Base-by-base conservation (phyloP, 2,329 filamentous ascomycete genomes). In the Macrophomina tecta region DNA sequence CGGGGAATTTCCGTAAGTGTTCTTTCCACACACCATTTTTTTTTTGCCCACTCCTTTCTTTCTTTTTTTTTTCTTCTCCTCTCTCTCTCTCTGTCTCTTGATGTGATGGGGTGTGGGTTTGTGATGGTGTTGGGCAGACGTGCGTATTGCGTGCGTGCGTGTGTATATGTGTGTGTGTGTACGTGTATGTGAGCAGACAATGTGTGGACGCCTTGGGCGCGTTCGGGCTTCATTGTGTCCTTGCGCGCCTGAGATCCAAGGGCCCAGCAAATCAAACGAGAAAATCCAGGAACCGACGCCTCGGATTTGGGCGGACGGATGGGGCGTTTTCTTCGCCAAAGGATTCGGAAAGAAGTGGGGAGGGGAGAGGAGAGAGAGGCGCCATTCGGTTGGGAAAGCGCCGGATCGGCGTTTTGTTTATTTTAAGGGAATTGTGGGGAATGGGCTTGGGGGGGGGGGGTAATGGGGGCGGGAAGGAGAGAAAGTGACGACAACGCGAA, bases 1-100 rank as follows among this genome's bases (percentile, higher is more conserved):
- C 61, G 23, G 61, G 61, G 23, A 64, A 64, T 23, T 64, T 64
- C 48, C 34, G 61, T 64, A 40, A 64, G 61, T 48, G 48, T 61
- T n/a, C 14, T 48, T 48, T 28, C 14, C 9, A 6, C 12, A 14
- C n/a, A 18, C 30, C 1, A 11, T 12, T 11, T 12, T 3, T 16
- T 6, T 40, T 8, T 28, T 38, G 23, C 23, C 23, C 23, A 23
- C 23, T 3, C 3, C 23, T 23, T 3, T 23, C 23, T 23, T 3
- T 23, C 23, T 23, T 3, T 23, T 23, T 18, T 18, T 18, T 18
- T 18, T 18, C 1, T 18, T 18, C 18, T 18, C 18, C 18, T 23
- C 23, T 23, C 23, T 23, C 23, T 23, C 23, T 23, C 23, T 23
- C 23, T 53, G 12, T 3, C 8, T 40, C 38, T 8, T 40, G 38